phyloP scores from a whole-genome alignment of 257 asterid species.

The Nemophila menziesii region DNA sequence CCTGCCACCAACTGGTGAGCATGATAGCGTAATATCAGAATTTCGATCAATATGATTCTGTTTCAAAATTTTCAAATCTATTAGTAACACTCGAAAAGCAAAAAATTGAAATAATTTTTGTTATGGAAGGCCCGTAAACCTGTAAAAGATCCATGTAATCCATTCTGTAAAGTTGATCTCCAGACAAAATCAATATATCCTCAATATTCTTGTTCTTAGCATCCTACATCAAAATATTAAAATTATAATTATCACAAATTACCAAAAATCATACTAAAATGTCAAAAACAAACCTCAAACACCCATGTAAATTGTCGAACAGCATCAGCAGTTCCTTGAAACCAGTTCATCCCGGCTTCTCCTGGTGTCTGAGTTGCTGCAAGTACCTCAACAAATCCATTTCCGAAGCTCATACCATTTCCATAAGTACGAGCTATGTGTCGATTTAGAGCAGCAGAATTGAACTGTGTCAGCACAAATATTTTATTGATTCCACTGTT shows the following conservation, averaged over 20 bases:
- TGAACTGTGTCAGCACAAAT: conserved; percentile 88
- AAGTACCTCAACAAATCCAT: conserved; percentile 87
- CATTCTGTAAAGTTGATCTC: conserved; percentile 93
- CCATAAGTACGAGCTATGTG: conserved; percentile 87
- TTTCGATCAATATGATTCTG: conserved; percentile 89
- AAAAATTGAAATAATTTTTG: too few species aligned
- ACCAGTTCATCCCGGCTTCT: conserved; percentile 78
- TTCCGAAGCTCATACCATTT: conserved; percentile 76
- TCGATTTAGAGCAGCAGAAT: conserved; percentile 82
- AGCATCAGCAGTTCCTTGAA: conserved; percentile 95
- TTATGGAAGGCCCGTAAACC: conserved; percentile 26
- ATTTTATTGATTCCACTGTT: conserved; percentile 90
- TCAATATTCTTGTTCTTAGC: conserved; percentile 84
- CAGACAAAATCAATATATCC: conserved; percentile 64
- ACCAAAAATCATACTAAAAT: neutral
- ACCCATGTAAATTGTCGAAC: conserved; percentile 83
- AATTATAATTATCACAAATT: too few species aligned
- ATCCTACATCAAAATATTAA: conserved; percentile 32
- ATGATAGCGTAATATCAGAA: conserved; percentile 85
- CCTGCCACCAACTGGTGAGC: conserved; percentile 75
- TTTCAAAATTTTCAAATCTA: conserved; percentile 10
- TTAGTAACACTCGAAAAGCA: conserved; percentile 3
- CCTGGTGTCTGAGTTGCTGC: conserved; percentile 95
- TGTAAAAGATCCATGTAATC: conserved; percentile 89
- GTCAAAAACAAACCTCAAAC: conserved; percentile 45